Evolutionary conservation across 371 early-diverging fungal species (phyloP).

Genomic region (Lichtheimia ornata): DNA sequence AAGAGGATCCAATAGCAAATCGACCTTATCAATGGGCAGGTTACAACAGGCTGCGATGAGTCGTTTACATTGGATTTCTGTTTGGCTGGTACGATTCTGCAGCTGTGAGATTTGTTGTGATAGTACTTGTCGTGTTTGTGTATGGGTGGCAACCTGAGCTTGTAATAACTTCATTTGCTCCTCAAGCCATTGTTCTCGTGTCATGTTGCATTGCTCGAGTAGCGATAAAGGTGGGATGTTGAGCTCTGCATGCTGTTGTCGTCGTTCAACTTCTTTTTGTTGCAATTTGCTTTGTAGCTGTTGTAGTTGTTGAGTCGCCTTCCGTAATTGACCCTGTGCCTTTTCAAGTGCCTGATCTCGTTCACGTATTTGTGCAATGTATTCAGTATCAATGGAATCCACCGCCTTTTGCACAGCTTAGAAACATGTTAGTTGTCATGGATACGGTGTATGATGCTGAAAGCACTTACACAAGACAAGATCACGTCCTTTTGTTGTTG

Average conservation of each 20-base stretch:
- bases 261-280: slow-evolving; percentile 21
- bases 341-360: slow-evolving; percentile 66
- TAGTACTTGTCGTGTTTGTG: slow-evolving; percentile 43
- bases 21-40: slow-evolving; percentile 68
- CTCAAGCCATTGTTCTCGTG: slow-evolving; percentile 31
- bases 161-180: slow-evolving; percentile 35
- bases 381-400: slow-evolving; percentile 67
- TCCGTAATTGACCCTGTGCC: slow-evolving; percentile 60
- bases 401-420: slow-evolving; percentile 72
- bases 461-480: slow-evolving; percentile 53
- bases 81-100: slow-evolving; percentile 40
- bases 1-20: slow-evolving; percentile 65
- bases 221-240: no score
- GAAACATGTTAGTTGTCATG: not conserved
- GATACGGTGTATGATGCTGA: not conserved
- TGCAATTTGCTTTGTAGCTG: slow-evolving; percentile 64
- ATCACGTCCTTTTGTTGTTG: slow-evolving; percentile 53
- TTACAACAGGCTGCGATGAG: slow-evolving; percentile 78
- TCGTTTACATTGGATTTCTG: slow-evolving; percentile 68
- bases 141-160: slow-evolving; percentile 52
- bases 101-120: slow-evolving; percentile 41
- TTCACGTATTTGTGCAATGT: slow-evolving; percentile 57
- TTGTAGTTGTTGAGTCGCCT: slow-evolving; percentile 67
- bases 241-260: slow-evolving; percentile 5
- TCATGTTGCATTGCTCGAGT: slow-evolving; percentile 28